Conservation (phyloP, 768 basidiomycete genomes). For the Termitomyces bulborhizus region DNA sequence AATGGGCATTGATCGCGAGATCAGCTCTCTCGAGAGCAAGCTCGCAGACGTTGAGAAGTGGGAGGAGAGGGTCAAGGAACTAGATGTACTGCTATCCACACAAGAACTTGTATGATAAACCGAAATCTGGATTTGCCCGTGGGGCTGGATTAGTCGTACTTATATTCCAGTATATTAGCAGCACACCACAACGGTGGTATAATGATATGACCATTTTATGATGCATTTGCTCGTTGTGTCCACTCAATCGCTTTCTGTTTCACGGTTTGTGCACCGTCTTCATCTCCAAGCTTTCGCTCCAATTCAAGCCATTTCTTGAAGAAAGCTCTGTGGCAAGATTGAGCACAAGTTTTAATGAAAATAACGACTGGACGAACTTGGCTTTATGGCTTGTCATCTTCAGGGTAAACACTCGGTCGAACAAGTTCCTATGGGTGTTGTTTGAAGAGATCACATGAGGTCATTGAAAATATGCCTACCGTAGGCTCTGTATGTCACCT, state of each 20-base stretch:
- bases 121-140: background rate
- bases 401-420: slow-evolving; percentile 72
- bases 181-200: background rate
- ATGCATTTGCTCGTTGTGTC: slow-evolving; percentile 60
- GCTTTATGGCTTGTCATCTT: slow-evolving; percentile 96
- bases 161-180: background rate
- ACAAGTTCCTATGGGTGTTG: slow-evolving; percentile 56
- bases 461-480: slow-evolving; percentile 36
- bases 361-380: slow-evolving; percentile 54
- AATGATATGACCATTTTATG: slow-evolving; percentile 13
- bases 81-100: slow-evolving; percentile 49
- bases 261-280: slow-evolving; percentile 70
- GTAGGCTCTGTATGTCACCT: slow-evolving; percentile 69
- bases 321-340: slow-evolving; percentile 52
- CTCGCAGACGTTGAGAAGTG: slow-evolving; percentile 67
- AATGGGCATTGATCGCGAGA: slow-evolving; percentile 73
- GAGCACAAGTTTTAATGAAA: background rate
- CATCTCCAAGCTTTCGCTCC: slow-evolving; percentile 83
- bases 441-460: background rate
- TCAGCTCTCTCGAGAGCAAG: slow-evolving; percentile 55
- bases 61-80: slow-evolving; percentile 63
- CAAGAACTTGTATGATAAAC: slow-evolving; percentile 24
- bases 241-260: slow-evolving; percentile 91
- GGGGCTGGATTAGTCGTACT: background rate
- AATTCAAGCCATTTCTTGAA: slow-evolving; percentile 98